These are phyloP conservation scores for Ambispora gerdemannii DNA, from an alignment of 192 early-diverging fungal genomes.

Conservation along the genomic window DNA sequence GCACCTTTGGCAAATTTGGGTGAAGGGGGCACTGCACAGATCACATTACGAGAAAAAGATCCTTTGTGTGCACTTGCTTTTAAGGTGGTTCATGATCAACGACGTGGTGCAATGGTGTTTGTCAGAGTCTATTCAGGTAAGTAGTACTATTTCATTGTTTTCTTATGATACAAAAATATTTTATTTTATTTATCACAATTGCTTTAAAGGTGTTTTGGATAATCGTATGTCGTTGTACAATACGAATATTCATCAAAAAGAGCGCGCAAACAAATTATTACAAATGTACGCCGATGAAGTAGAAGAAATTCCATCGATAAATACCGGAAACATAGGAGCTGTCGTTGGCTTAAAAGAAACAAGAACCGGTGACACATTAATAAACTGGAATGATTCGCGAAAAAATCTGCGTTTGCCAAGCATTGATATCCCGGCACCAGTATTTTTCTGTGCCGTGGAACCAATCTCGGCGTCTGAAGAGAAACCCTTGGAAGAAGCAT, in stretches of 20 bases:
- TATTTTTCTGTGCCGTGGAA: slow-evolving; percentile 78
- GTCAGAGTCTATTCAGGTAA: slow-evolving; percentile 84
- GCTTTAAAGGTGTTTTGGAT: slow-evolving; percentile 66
- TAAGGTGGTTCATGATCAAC: slow-evolving; percentile 83
- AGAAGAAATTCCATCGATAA: slow-evolving; percentile 74
- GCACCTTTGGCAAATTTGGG: slow-evolving; percentile 52
- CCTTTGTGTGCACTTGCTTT: slow-evolving; percentile 87
- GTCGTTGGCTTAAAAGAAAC: slow-evolving; percentile 80
- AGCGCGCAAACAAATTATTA: slow-evolving; percentile 77
- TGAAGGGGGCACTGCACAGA: slow-evolving; percentile 40
- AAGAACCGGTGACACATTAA: slow-evolving; percentile 80
- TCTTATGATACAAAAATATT: slow-evolving; percentile 25
- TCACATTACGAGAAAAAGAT: slow-evolving; percentile 48
- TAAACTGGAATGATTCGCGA: slow-evolving; percentile 54
- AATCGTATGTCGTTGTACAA: slow-evolving; percentile 67
- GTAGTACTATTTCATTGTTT: background rate
- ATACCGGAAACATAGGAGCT: slow-evolving; percentile 81
- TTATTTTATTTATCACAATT: background rate
- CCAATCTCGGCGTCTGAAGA: slow-evolving; percentile 76
- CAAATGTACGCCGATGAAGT: slow-evolving; percentile 90
- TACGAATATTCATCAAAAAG: slow-evolving; percentile 61
- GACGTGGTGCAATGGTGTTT: slow-evolving; percentile 88
- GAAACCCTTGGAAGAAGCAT: slow-evolving; percentile 64
- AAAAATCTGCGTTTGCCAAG: slow-evolving; percentile 60
- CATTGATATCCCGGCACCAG: slow-evolving; percentile 81